These are phyloP conservation scores for Solanum gandarillasii DNA, from an alignment of 257 asterid genomes.

Conservation along the genomic window DNA sequence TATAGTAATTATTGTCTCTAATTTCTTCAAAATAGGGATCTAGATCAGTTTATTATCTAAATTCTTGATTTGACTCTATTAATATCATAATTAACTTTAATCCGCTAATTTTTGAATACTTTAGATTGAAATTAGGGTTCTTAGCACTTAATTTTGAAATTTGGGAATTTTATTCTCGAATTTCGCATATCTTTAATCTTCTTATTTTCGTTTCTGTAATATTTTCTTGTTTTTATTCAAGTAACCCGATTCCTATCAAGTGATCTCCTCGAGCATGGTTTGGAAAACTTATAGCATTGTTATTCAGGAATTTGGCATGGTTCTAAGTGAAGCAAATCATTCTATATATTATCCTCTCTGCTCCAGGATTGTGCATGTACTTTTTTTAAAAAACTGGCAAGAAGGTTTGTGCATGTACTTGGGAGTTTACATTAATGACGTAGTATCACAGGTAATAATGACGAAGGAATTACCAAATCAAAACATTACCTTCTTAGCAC, in stretches of 20 bases:
- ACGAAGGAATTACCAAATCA: not conserved
- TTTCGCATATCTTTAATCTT: not conserved
- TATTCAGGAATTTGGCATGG: not conserved
- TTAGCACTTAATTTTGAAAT: not conserved
- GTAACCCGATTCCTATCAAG: not conserved
- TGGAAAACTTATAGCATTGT: not conserved
- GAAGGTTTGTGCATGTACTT: not conserved
- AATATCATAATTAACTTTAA: not conserved
- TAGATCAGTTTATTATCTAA: not conserved
- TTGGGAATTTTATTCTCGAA: not conserved
- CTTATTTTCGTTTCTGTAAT: not conserved
- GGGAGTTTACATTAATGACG: not conserved
- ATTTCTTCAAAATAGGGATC: not conserved
- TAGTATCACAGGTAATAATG: not conserved
- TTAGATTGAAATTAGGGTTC: not conserved
- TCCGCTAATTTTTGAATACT: not conserved
- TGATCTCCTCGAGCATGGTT: not conserved
- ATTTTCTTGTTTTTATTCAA: not conserved
- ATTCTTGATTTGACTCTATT: not conserved
- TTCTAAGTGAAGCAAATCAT: not conserved
- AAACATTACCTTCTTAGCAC: not conserved
- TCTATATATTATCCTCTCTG: not conserved
- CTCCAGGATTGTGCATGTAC: not conserved
- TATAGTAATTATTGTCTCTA: no score
- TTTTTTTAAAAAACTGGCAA: no score